A percentile compares a stretch with the other conserved stretches of the same genome.
phyloP scores from a whole-genome alignment of 306 rosid genomes.

The Castanea mollissima region DNA sequence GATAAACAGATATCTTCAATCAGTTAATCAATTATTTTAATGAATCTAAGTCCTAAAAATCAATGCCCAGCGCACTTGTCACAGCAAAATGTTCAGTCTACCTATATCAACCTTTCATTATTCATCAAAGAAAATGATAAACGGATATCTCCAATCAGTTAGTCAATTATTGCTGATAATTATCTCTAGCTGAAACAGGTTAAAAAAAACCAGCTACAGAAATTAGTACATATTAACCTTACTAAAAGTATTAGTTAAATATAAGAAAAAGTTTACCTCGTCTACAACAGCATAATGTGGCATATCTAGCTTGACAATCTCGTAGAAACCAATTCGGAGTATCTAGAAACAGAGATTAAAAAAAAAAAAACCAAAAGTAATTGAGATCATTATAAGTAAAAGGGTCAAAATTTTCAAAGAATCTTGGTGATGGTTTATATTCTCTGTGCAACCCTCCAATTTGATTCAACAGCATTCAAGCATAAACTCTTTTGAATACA shows the following conservation, averaged over 20 bases:
- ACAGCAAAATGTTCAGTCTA: too few species aligned
- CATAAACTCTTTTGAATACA: not conserved
- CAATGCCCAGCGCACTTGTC: not conserved
- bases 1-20: slow-evolving; percentile 11
- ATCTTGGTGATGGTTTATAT: not conserved
- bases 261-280: slow-evolving; percentile 52
- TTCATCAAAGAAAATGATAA: slow-evolving; percentile 4
- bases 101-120: too few species aligned
- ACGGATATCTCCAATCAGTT: slow-evolving; percentile 4
- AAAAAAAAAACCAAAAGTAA: not conserved
- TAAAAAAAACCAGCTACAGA: not conserved
- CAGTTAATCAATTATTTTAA: not conserved
- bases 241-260: not conserved
- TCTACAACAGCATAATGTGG: slow-evolving; percentile 88
- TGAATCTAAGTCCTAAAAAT: not conserved
- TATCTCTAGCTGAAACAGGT: slow-evolving; percentile 2
- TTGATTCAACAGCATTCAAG: not conserved
- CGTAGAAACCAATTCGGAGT: slow-evolving; percentile 75
- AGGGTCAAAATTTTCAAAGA: not conserved
- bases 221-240: slow-evolving; percentile 4
- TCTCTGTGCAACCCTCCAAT: slow-evolving; percentile 4
- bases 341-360: slow-evolving; percentile 47
- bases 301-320: slow-evolving; percentile 80
- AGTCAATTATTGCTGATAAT: not conserved
- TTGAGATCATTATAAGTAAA: not conserved